phyloP scores from a whole-genome alignment of 108 stramenopile species.

The Nitzschia sp. region DNA sequence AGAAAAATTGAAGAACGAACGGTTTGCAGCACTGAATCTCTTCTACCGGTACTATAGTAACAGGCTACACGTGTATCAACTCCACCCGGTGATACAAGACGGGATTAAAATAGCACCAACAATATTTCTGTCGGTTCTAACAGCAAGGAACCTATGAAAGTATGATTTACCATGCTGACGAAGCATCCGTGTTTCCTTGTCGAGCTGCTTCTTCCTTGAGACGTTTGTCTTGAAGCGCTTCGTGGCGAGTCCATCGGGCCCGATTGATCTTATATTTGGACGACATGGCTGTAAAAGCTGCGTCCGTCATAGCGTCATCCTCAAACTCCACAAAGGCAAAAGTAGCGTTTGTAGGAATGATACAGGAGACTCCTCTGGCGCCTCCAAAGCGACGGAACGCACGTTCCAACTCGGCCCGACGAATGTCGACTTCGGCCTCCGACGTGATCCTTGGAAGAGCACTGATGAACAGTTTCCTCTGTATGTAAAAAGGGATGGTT shows the following conservation, averaged over 20 bases:
- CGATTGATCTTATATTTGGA: constrained; percentile 65
- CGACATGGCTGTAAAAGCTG: constrained; percentile 69
- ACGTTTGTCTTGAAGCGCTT: constrained; percentile 77
- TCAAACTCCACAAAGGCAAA: constrained; percentile 84
- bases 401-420: constrained; percentile 81
- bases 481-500: neutral
- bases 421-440: constrained; percentile 75
- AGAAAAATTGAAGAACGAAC: too few relatives aligned
- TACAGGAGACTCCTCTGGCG: constrained; percentile 62
- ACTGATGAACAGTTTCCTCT: constrained; percentile 71
- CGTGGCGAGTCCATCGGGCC: constrained; percentile 74
- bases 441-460: constrained; percentile 57
- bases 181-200: constrained; percentile 36
- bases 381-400: constrained; percentile 87
- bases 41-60: too few relatives aligned
- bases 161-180: constrained; percentile 33
- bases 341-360: constrained; percentile 60
- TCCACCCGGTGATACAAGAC: too few relatives aligned
- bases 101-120: too few relatives aligned
- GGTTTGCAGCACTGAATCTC: too few relatives aligned
- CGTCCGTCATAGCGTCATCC: constrained; percentile 62
- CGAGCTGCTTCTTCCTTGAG: constrained; percentile 49
- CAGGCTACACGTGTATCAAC: too few relatives aligned
- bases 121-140: too few relatives aligned
- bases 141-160: too few relatives aligned